Evolutionary conservation across 257 asterid species (phyloP).

Genomic region (Lavandula angustifolia): DNA sequence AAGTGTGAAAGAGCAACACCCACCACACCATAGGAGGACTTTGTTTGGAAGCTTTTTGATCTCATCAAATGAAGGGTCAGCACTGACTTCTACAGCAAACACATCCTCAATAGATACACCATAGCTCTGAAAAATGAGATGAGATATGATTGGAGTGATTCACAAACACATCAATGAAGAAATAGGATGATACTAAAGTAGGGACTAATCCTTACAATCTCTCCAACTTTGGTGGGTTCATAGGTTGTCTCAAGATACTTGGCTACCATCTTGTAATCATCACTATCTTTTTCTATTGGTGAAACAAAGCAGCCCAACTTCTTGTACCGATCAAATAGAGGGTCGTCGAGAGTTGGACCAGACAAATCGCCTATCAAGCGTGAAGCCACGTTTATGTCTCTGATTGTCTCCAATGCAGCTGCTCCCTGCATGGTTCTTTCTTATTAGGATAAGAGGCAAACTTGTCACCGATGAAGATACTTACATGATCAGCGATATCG

Average conservation of each 20-base stretch:
- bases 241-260: slow-evolving; percentile 75
- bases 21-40: slow-evolving; percentile 90
- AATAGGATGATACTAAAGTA: too few species aligned
- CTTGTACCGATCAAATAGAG: slow-evolving; percentile 70
- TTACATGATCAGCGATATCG: slow-evolving; percentile 78
- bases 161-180: too few species aligned
- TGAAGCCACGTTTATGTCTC: slow-evolving; percentile 81
- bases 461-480: slow-evolving; percentile 4
- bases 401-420: slow-evolving; percentile 62
- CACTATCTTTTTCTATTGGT: slow-evolving; percentile 49
- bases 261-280: slow-evolving; percentile 76
- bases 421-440: slow-evolving; percentile 56
- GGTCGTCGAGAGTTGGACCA: slow-evolving; percentile 70
- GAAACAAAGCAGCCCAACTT: slow-evolving; percentile 67
- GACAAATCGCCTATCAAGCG: slow-evolving; percentile 80
- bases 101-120: slow-evolving; percentile 63
- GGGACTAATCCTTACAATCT: slow-evolving; percentile 46
- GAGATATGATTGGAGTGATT: background rate
- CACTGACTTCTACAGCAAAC: slow-evolving; percentile 64
- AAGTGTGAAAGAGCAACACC: slow-evolving; percentile 4
- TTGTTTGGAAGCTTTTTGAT: slow-evolving; percentile 71
- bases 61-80: slow-evolving; percentile 73
- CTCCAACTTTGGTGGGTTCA: slow-evolving; percentile 78
- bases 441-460: background rate
- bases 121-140: slow-evolving; percentile 56